Evolutionary conservation across 257 asterid genomes (phyloP), one percentile per base, ranked within the genome.

Genomic region (Penstemon davidsonii): DNA sequence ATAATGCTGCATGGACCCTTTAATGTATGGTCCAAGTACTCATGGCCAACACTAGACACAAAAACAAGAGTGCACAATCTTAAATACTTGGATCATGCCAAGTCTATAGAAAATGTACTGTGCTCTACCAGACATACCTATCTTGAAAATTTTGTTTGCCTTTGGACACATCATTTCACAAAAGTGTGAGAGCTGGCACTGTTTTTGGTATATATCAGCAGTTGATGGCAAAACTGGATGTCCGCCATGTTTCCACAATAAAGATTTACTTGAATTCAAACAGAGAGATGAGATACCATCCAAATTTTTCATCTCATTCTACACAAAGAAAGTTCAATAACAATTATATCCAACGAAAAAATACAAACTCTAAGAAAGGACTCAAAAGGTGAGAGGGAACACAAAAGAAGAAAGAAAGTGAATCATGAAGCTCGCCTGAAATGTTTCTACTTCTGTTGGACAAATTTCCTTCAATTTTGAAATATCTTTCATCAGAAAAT

Each of bases 191-290:
- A 93, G 80, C 72, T 86, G 90, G 78, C 66, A 38, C 69, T 81
- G 92, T 68, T 85, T 85, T 43, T 75, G 64, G 78, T 86, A 82
- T 63, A 90, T 68, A 58, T 83, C 95, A 58, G 88, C 84, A 59
- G 94, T 82, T 46, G 95, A 75, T 43, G 96, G 96, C 80, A 76
- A 65, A 76, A 66, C 64, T 5, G 97, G 98, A 76, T 90, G 98
- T 60, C 98, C 98, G 39, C 97, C 97, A 81, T 86, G 84, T 51
- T 73, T 72, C 98, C 98, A 93, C 53, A 93, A 85, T 80, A 93
- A 80, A 50, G 95, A 82, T 69, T 84, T 91, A 70, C 80, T 85
- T 15, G 79, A 82, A 72, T 68, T 77, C 51, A 80, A 75, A 66
- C 84, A 54, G 72, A 82, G 74, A 62, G 79, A 76, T 47, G 80